Percentiles rank a stretch among this genome's conserved stretches.
These are phyloP conservation scores for Eremochloa ophiuroides DNA, from an alignment of 176 grass and related monocot species.

Conservation along the genomic window DNA sequence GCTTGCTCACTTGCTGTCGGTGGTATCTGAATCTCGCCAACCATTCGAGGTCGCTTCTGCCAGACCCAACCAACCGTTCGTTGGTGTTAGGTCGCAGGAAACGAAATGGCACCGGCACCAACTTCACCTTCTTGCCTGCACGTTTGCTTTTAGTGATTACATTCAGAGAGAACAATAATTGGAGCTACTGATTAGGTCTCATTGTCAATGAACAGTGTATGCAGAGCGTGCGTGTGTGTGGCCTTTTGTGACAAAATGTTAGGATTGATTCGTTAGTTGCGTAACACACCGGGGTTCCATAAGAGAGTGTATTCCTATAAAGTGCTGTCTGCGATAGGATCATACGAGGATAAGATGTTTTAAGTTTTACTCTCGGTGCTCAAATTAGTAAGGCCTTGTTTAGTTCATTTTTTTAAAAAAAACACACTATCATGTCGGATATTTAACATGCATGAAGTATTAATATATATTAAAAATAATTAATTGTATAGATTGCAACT, in stretches of 20 bases:
- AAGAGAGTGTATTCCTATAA: background rate
- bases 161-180: background rate
- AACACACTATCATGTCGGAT: too few relatives aligned
- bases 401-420: too few relatives aligned
- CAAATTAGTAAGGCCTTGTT: too few relatives aligned
- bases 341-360: too few relatives aligned
- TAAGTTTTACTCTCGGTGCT: too few relatives aligned
- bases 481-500: too few relatives aligned
- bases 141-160: slow-evolving; percentile 19
- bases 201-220: background rate
- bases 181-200: background rate
- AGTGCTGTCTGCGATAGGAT: too few relatives aligned
- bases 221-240: background rate
- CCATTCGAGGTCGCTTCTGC: background rate
- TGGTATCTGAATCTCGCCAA: background rate
- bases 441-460: too few relatives aligned
- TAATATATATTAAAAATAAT: too few relatives aligned
- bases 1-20: background rate
- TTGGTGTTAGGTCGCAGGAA: slow-evolving; percentile 24
- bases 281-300: background rate
- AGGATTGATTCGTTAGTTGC: background rate
- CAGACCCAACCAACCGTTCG: background rate
- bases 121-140: background rate
- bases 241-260: background rate
- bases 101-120: slow-evolving; percentile 9